A percentile compares a stretch with the other conserved stretches of the same genome.
phyloP scores from a whole-genome alignment of 2,329 filamentous ascomycete species.

The Talaromyces sp. region DNA sequence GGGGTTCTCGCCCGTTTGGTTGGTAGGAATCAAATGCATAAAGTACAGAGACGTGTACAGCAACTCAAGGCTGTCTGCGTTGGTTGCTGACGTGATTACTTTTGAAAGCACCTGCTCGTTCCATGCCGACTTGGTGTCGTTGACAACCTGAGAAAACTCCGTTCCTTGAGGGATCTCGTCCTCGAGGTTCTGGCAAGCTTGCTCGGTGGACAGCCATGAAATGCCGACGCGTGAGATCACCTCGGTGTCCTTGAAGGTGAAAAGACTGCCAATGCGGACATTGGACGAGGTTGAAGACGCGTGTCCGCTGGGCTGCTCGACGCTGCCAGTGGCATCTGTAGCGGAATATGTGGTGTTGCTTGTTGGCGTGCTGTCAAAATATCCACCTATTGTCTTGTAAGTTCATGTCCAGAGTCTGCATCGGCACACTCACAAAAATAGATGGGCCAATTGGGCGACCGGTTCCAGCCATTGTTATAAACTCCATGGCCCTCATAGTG shows the following conservation, averaged over 20 bases:
- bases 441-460: conserved; percentile 51
- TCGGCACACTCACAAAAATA: conserved; percentile 55
- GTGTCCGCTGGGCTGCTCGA: conserved; percentile 21
- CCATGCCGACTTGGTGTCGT: conserved; percentile 56
- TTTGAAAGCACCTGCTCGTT: conserved; percentile 64
- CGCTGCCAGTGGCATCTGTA: conserved; percentile 22
- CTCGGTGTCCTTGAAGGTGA: conserved; percentile 45
- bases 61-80: conserved; percentile 52
- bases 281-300: conserved; percentile 42
- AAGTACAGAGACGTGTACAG: conserved; percentile 67
- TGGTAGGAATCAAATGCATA: conserved; percentile 66
- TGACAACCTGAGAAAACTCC: conserved; percentile 52
- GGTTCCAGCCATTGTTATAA: conserved; percentile 65
- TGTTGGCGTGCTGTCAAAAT: conserved; percentile 44
- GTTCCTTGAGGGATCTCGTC: conserved; percentile 62
- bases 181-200: conserved; percentile 65
- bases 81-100: conserved; percentile 62
- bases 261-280: conserved; percentile 40
- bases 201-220: conserved; percentile 63
- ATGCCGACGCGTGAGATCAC: conserved; percentile 60
- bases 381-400: conserved; percentile 50
- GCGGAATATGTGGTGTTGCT: conserved; percentile 25
- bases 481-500: conserved; percentile 62
- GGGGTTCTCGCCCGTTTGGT: conserved; percentile 69
- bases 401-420: conserved; percentile 19